Conservation (phyloP, 192 early-diverging fungal species). For the Cladochytrium replicatum region DNA sequence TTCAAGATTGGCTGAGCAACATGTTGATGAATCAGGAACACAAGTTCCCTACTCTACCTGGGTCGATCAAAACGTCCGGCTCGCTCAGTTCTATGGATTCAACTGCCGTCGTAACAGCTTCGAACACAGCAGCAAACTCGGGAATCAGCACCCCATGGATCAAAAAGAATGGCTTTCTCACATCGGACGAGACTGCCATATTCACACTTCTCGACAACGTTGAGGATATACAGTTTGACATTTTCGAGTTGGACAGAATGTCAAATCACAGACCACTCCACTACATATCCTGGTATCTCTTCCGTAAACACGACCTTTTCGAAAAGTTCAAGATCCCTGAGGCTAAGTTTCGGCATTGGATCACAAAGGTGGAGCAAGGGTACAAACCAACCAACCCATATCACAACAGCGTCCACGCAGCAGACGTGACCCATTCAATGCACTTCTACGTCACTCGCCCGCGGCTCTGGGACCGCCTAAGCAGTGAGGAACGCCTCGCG, state of each 20-base stretch:
- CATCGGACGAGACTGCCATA: background rate
- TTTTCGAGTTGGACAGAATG: constrained; percentile 3
- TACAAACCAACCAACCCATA: constrained; percentile 57
- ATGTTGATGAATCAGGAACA: too few species aligned
- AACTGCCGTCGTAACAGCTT: too few species aligned
- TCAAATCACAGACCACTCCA: constrained; percentile 14
- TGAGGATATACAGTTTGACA: constrained; percentile 4
- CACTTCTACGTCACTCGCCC: constrained; percentile 51
- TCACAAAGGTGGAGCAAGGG: constrained; percentile 13
- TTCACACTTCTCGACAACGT: background rate
- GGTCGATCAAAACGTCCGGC: too few species aligned
- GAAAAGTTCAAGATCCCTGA: constrained; percentile 12
- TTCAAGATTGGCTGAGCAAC: constrained; percentile 29
- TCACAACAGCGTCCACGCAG: constrained; percentile 92
- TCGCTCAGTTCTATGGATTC: too few species aligned
- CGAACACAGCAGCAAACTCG: background rate
- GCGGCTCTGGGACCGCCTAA: constrained; percentile 16
- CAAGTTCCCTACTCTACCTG: too few species aligned
- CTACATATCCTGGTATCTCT: constrained; percentile 5
- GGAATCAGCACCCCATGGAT: background rate
- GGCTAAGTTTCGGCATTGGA: constrained; percentile 7
- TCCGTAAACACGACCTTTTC: constrained; percentile 10
- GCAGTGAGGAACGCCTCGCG: constrained; percentile 26
- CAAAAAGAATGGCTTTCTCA: too few species aligned
- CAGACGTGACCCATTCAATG: constrained; percentile 87